phyloP scores from a whole-genome alignment of 2,329 filamentous ascomycete genomes.

The Aspergillus transmontanensis region DNA sequence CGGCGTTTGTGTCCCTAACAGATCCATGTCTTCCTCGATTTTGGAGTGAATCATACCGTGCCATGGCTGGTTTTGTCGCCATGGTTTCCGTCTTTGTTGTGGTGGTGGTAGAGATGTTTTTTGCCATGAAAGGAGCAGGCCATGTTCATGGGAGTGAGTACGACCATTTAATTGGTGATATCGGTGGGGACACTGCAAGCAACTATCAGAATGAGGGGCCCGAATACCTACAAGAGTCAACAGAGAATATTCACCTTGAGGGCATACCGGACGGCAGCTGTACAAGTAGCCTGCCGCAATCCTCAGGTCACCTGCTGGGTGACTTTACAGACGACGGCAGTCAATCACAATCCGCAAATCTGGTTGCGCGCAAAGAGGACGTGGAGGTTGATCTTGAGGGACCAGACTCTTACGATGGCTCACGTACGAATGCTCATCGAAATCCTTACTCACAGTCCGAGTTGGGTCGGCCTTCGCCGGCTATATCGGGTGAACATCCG shows the following conservation, averaged over 20 bases:
- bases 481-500: slow-evolving; percentile 27
- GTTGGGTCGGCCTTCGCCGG: slow-evolving; percentile 16
- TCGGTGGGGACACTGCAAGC: slow-evolving; percentile 23
- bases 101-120: slow-evolving; percentile 83
- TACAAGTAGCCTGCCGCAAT: slow-evolving; percentile 9
- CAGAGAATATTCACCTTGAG: slow-evolving; percentile 26
- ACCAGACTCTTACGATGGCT: slow-evolving; percentile 30
- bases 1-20: slow-evolving; percentile 62
- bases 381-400: slow-evolving; percentile 63
- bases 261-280: slow-evolving; percentile 12
- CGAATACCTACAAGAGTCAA: slow-evolving; percentile 25
- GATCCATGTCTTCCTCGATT: slow-evolving; percentile 72
- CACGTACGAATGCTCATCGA: slow-evolving; percentile 18
- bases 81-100: slow-evolving; percentile 83
- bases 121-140: slow-evolving; percentile 69
- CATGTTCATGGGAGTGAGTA: slow-evolving; percentile 61
- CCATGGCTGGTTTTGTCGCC: slow-evolving; percentile 78
- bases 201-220: slow-evolving; percentile 20
- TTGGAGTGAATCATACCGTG: slow-evolving; percentile 77
- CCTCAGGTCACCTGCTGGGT: slow-evolving; percentile 17
- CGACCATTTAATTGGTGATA: slow-evolving; percentile 45
- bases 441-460: slow-evolving; percentile 16
- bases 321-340: slow-evolving; percentile 21
- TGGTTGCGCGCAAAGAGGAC: slow-evolving; percentile 54
- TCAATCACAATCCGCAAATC: slow-evolving; percentile 20